phyloP scores from a whole-genome alignment of 2,329 filamentous ascomycete genomes.

The Colletotrichum sp. region DNA sequence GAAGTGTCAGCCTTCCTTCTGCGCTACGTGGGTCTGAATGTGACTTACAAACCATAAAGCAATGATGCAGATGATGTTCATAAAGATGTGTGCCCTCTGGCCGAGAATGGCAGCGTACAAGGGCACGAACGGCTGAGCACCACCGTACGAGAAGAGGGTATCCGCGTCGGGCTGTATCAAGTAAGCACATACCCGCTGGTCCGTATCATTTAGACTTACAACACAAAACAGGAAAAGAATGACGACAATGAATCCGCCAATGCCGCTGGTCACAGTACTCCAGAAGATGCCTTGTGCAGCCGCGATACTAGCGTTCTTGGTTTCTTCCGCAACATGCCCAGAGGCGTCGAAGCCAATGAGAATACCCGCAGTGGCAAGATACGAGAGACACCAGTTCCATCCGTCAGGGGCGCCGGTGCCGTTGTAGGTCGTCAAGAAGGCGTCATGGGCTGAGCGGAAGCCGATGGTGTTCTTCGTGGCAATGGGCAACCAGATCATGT shows the following conservation, averaged over 20 bases:
- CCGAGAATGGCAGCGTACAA: slow-evolving; percentile 63
- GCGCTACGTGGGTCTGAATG: rapidly evolving
- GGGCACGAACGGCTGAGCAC: slow-evolving; percentile 63
- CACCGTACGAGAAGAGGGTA: slow-evolving; percentile 56
- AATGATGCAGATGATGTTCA: slow-evolving; percentile 62
- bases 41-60: slow-evolving; percentile 54
- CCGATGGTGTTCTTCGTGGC: slow-evolving; percentile 56
- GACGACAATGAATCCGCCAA: slow-evolving; percentile 60
- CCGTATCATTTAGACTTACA: slow-evolving; percentile 32
- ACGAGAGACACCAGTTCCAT: slow-evolving; percentile 69
- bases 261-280: slow-evolving; percentile 61
- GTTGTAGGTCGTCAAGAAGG: slow-evolving; percentile 66
- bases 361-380: slow-evolving; percentile 64
- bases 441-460: slow-evolving; percentile 62
- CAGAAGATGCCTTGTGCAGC: slow-evolving; percentile 65
- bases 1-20: background rate
- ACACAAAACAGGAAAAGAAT: slow-evolving; percentile 65
- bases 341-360: slow-evolving; percentile 67
- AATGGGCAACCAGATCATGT: slow-evolving; percentile 66
- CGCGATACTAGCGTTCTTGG: slow-evolving; percentile 60
- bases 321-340: slow-evolving; percentile 66
- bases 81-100: slow-evolving; percentile 61
- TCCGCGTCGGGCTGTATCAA: slow-evolving; percentile 52
- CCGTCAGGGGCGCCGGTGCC: slow-evolving; percentile 58
- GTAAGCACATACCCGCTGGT: background rate